Base-by-base conservation (phyloP, 2,329 filamentous ascomycete genomes). In the Xylaria sp. region DNA sequence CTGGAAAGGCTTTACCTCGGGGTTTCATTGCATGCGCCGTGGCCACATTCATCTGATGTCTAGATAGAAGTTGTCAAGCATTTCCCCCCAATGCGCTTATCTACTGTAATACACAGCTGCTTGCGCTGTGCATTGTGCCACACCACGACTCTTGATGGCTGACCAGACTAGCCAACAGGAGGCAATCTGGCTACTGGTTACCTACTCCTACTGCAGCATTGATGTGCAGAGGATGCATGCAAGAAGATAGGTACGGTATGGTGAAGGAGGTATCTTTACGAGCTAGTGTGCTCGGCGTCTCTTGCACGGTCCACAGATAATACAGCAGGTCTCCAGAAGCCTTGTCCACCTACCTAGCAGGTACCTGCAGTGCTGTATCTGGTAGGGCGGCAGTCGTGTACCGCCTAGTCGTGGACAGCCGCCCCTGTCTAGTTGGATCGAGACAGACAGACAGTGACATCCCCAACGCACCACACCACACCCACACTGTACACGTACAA, bases 401-500 rank as follows among this genome's bases (percentile, higher is more conserved):
- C 24, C 24, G 24, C 2, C 24, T 27, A 4, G 24, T 27, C 24
- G 24, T 27, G 24, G 24, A 27, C 24, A 27, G 24, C 24, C 24
- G 24, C 24, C 24, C 24, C 24, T 27, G 24, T 27, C n/a, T n/a
- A n/a, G n/a, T n/a, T n/a, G n/a, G n/a, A n/a, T n/a, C n/a, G n/a
- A n/a, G n/a, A n/a, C n/a, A n/a, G n/a, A n/a, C n/a, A n/a, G n/a
- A n/a, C n/a, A n/a, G n/a, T n/a, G n/a, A n/a, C n/a, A n/a, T n/a
- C 60, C 51, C 62, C 61, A 48, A 54, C 58, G 34, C 64, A 48
- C 24, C 24, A 27, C 24, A 27, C 24, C 24, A 4, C 61, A 39
- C 59, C 64, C 64, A 64, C 70, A 70, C 48, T 57, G 67, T 61
- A 69, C 67, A 59, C 64, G 62, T 70, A 62, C 24, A 27, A 27